Evolutionary conservation across 1,139 yeast species (phyloP).

Genomic region (Yamadazyma dendronema): DNA sequence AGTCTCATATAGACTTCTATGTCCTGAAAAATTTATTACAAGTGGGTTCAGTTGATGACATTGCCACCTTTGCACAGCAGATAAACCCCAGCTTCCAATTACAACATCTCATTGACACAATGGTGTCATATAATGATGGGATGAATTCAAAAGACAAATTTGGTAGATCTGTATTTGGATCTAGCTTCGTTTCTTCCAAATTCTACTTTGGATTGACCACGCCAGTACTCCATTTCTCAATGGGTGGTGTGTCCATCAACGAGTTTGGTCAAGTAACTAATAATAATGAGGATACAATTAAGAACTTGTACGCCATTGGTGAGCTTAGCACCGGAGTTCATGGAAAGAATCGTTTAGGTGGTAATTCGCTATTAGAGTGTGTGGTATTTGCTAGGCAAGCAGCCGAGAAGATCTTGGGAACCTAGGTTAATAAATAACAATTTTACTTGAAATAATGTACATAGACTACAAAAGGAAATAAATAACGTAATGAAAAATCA

Average conservation of each 20-base stretch:
- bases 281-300: constrained; percentile 16
- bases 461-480: too few relatives aligned
- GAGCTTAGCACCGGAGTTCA: constrained; percentile 42
- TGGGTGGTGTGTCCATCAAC: constrained; percentile 40
- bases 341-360: constrained; percentile 39
- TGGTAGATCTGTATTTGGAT: constrained; percentile 24
- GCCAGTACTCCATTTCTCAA: constrained; percentile 39
- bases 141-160: constrained; percentile 17
- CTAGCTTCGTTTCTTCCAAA: constrained; percentile 12
- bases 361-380: constrained; percentile 38
- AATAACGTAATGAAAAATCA: too few relatives aligned
- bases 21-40: constrained; percentile 25
- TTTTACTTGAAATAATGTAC: too few relatives aligned
- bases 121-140: constrained; percentile 15
- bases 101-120: constrained; percentile 12
- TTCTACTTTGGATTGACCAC: constrained; percentile 35
- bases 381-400: constrained; percentile 36
- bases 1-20: constrained; percentile 31
- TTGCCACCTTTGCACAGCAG: constrained; percentile 15
- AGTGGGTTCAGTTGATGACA: constrained; percentile 23
- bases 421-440: too few relatives aligned
- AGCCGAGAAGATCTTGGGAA: constrained; percentile 6
- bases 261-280: constrained; percentile 24
- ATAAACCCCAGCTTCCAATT: constrained; percentile 16
- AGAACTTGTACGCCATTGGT: constrained; percentile 35